Evolutionary conservation across 352 stramenopile genomes (phyloP).

Genomic region (Phytophthora brassicae): DNA sequence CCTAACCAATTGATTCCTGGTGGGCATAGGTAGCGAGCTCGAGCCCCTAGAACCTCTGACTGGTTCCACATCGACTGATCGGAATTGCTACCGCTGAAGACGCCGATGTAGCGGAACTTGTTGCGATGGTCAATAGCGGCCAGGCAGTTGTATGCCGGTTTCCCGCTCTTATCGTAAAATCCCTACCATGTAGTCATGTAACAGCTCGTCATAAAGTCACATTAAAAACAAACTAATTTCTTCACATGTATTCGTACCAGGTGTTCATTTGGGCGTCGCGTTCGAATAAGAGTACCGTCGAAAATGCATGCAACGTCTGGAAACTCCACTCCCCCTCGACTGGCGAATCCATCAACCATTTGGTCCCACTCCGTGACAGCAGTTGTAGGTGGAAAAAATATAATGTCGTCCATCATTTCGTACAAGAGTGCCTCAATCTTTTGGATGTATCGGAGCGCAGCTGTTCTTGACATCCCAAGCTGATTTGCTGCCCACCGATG

Average conservation of each 20-base stretch:
- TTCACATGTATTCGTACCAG: not conserved
- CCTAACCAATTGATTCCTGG: constrained; percentile 13
- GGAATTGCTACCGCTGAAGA: constrained; percentile 15
- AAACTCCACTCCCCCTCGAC: not conserved
- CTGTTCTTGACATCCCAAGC: constrained; percentile 1
- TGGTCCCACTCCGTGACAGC: constrained; percentile 4
- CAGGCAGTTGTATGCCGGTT: constrained; percentile 15
- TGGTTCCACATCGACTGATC: constrained; percentile 17
- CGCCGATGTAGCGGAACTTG: constrained; percentile 16
- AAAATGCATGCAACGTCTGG: constrained; percentile 18
- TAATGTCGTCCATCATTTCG: constrained; percentile 5
- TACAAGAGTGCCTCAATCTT: constrained; percentile 7
- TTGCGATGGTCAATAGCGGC: constrained; percentile 9
- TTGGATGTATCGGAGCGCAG: constrained; percentile 4
- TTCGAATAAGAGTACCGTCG: constrained; percentile 9
- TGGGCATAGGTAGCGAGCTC: not conserved
- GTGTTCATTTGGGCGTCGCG: not conserved
- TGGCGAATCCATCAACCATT: constrained; percentile 1
- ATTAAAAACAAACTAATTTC: not conserved
- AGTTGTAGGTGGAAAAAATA: constrained; percentile 5
- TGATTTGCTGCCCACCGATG: constrained; percentile 3
- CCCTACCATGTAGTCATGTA: not conserved
- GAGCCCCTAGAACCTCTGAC: not conserved
- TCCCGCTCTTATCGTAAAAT: constrained; percentile 24
- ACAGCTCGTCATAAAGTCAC: not conserved